Conservation (phyloP, 129 eudicot species). For the Lactuca saligna region DNA sequence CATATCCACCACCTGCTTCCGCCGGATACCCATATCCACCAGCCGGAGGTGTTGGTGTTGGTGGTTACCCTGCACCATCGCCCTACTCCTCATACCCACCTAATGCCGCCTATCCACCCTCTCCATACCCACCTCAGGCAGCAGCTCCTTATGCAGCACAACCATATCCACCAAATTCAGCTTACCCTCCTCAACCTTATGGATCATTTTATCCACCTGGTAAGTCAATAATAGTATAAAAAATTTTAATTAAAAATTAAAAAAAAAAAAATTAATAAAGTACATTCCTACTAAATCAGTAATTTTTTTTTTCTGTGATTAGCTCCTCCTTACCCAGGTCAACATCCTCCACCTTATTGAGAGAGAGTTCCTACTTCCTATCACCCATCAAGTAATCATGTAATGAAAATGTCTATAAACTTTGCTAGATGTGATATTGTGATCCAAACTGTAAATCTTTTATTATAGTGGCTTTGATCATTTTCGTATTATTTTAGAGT, state of each 20-base stretch:
- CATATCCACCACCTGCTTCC: conserved; percentile 32
- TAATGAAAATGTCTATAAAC: background rate
- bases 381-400: background rate
- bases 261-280: too few relatives aligned
- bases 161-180: conserved; percentile 52
- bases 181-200: conserved; percentile 72
- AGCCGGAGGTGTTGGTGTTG: conserved; percentile 5
- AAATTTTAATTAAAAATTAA: too few relatives aligned
- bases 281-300: too few relatives aligned
- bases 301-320: background rate
- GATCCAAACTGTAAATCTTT: conserved; percentile 22
- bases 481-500: background rate
- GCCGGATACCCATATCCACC: conserved; percentile 32
- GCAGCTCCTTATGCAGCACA: conserved; percentile 48
- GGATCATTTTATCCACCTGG: conserved; percentile 69
- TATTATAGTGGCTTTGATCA: background rate
- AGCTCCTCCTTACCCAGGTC: conserved; percentile 51
- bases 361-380: conserved; percentile 2
- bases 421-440: background rate
- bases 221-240: conserved; percentile 2
- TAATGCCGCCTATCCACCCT: conserved; percentile 47
- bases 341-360: conserved; percentile 70
- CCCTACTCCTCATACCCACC: conserved; percentile 56
- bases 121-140: conserved; percentile 45
- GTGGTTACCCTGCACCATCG: conserved; percentile 46